Conservation (phyloP, 306 rosid genomes). For the Canavalia gladiata region DNA sequence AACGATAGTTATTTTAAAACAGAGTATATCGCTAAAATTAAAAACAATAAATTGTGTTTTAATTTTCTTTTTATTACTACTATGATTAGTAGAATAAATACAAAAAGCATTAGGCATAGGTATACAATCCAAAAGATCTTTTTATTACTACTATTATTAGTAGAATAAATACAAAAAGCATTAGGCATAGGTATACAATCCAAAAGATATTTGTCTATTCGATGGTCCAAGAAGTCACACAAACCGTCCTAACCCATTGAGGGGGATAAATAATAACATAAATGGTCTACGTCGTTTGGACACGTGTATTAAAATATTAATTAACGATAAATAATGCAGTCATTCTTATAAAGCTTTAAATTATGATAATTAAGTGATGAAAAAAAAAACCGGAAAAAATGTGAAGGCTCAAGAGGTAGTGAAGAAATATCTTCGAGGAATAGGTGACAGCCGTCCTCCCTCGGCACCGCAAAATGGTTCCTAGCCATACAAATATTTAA, state of each 20-base stretch:
- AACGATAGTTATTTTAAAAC: too few relatives aligned
- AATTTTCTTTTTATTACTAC: too few relatives aligned
- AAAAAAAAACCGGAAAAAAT: not conserved
- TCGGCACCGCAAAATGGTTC: conserved; percentile 56
- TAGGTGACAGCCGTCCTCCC: conserved; percentile 35
- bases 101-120: too few relatives aligned
- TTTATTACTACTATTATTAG: too few relatives aligned
- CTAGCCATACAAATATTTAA: conserved; percentile 45
- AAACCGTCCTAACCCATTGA: conserved; percentile 42
- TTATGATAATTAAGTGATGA: conserved; percentile 24
- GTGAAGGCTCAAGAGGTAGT: not conserved
- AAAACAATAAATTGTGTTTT: too few relatives aligned
- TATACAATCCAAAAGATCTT: too few relatives aligned
- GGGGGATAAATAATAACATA: conserved; percentile 1
- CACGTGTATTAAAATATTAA: conserved; percentile 5
- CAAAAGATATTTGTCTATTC: conserved; percentile 4
- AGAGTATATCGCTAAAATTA: too few relatives aligned
- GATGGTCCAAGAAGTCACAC: conserved; percentile 21
- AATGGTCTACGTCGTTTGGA: conserved; percentile 6
- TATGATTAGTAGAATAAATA: too few relatives aligned
- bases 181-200: too few relatives aligned
- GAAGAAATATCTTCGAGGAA: conserved; percentile 48
- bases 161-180: too few relatives aligned
- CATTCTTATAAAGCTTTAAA: not conserved
- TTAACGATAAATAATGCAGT: not conserved